Conservation (phyloP, 2,329 filamentous ascomycete genomes). For the Xylaria sp. region DNA sequence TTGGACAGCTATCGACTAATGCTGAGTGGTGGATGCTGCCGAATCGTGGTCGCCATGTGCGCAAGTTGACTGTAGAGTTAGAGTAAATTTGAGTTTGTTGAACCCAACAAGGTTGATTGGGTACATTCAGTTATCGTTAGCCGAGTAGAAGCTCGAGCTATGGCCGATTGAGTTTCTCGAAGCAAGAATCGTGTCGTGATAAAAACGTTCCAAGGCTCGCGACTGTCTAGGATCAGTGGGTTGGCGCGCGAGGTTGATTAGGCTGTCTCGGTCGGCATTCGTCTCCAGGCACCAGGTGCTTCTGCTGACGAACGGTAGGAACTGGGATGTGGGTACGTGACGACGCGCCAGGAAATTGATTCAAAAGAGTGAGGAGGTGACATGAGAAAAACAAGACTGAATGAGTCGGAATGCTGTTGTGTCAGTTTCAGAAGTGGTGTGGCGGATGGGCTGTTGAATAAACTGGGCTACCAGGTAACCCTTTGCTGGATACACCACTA, state of each 20-base stretch:
- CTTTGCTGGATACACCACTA: slow-evolving; percentile 2
- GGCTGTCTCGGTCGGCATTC: slow-evolving; percentile 38
- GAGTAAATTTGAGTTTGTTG: slow-evolving; percentile 27
- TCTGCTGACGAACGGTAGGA: slow-evolving; percentile 12
- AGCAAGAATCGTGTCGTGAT: slow-evolving; percentile 3
- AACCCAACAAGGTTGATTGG: slow-evolving; percentile 27
- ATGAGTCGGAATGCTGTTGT: slow-evolving; percentile 36
- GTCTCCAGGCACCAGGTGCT: slow-evolving; percentile 14
- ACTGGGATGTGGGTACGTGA: slow-evolving; percentile 33
- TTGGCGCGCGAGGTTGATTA: slow-evolving; percentile 39
- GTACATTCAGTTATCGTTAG: slow-evolving; percentile 17
- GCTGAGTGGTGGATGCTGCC: slow-evolving; percentile 42
- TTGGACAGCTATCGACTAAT: slow-evolving; percentile 44
- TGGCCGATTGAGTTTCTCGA: not conserved
- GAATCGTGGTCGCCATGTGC: slow-evolving; percentile 50
- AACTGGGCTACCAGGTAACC: slow-evolving; percentile 10
- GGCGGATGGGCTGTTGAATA: slow-evolving; percentile 1
- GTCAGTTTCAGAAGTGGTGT: slow-evolving; percentile 35
- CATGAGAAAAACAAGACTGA: slow-evolving; percentile 8
- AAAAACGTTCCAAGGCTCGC: slow-evolving; percentile 34
- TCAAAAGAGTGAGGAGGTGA: slow-evolving; percentile 27
- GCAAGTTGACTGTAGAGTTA: slow-evolving; percentile 38
- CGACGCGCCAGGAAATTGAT: slow-evolving; percentile 27
- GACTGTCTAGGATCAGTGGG: slow-evolving; percentile 30
- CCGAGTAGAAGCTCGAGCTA: slow-evolving; percentile 10